A percentile compares a stretch with the other conserved stretches of the same genome.
These are phyloP conservation scores for Metarhizium humberi DNA, from an alignment of 2,329 filamentous ascomycete genomes.

Conservation along the genomic window DNA sequence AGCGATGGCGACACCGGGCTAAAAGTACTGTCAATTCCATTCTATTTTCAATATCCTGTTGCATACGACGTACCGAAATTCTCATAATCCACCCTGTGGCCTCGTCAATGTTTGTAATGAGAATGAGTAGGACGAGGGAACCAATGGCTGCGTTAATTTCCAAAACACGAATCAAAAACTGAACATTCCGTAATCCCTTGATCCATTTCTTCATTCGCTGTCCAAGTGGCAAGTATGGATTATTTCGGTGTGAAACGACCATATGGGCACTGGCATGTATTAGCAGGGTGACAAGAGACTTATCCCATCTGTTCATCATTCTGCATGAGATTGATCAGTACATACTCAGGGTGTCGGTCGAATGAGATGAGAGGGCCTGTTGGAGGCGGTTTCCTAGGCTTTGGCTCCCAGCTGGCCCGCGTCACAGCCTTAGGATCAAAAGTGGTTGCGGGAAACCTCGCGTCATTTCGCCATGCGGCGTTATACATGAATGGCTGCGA, in stretches of 20 bases:
- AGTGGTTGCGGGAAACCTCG: constrained; percentile 41
- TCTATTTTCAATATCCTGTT: background rate
- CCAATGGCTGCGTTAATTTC: constrained; percentile 62
- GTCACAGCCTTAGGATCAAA: constrained; percentile 87
- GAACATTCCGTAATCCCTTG: constrained; percentile 57
- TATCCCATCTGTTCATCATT: background rate
- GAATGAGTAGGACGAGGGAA: constrained; percentile 65
- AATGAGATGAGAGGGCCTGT: constrained; percentile 72
- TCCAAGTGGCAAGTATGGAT: constrained; percentile 57
- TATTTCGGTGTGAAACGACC: constrained; percentile 52
- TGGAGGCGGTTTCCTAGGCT: constrained; percentile 51
- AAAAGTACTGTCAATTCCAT: background rate
- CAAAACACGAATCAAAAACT: constrained; percentile 58
- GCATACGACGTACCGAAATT: constrained; percentile 52
- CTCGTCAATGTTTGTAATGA: constrained; percentile 58
- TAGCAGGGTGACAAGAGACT: background rate
- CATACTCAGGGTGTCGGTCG: constrained; percentile 81
- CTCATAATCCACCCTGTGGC: constrained; percentile 67
- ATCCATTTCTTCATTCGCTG: constrained; percentile 61
- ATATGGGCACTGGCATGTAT: constrained; percentile 42
- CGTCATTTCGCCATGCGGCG: constrained; percentile 37
- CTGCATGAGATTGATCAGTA: constrained; percentile 8
- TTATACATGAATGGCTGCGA: constrained; percentile 65
- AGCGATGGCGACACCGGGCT: constrained; percentile 68
- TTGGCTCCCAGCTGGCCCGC: constrained; percentile 63